Base-by-base conservation (phyloP, 345 rosid genomes). In the Euphorbia lathyris region DNA sequence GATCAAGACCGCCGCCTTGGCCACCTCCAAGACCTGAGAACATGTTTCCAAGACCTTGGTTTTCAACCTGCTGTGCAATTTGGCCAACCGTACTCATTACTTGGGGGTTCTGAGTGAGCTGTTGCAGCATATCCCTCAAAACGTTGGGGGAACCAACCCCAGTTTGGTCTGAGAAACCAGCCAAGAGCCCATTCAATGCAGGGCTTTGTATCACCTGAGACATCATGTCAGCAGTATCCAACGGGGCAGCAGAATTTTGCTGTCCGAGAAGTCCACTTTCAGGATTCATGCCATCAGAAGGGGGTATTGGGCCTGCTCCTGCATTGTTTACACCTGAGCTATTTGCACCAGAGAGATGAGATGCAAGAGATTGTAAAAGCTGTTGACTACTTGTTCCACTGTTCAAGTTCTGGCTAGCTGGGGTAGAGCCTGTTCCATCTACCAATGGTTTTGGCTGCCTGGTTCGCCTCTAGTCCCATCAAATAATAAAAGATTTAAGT, bases 11-110 rank as follows among this genome's bases (percentile, higher is more conserved):
- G 0, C 97, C 84, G 3, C 86, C 87, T 64, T 74, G 86, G 36
- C 82, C 87, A 55, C 85, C 79, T 45, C 85, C 88, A 58, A 78
- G 66, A 10, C 96, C 90, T 3, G 87, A 82, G 70, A 92, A 87
- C 85, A 95, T 80, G 75, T 81, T 85, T 58, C 89, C 97, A 68
- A 88, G 75, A 71, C 82, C 96, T 76, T 82, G 90, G 73, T 80
- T 74, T 58, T 92, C 97, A 59, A 89, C 86, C 80, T 92, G 99
- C 79, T 86, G 92, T 48, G 99, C 97, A 79, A 95, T 87, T 72
- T 90, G 97, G 77, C 87, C 78, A 66, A 90, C 94, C 2, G 92
- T 81, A 65, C 79, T 87, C 97, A 92, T 89, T 78, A 95, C 76
- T 74, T 84, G 97, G 36, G 97, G 99, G 65, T 73, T 90, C 83